Percentiles rank a stretch among this genome's conserved stretches.
Conservation (phyloP, 345 rosid genomes). For the Populus ilicifolia region DNA sequence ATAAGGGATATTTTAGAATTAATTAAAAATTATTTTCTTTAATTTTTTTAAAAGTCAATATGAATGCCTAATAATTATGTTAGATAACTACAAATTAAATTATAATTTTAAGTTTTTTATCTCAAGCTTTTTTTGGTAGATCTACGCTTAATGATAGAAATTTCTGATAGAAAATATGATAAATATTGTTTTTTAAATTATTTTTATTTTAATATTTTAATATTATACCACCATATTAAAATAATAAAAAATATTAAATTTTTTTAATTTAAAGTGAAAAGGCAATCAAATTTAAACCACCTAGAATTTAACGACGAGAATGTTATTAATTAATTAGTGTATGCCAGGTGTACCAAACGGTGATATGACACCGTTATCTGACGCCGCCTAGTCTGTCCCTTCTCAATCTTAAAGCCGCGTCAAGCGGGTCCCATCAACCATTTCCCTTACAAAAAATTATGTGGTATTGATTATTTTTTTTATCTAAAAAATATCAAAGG, state of each 20-base stretch:
- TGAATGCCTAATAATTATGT: too few relatives aligned
- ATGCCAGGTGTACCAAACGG: neutral
- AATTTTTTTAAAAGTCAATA: too few relatives aligned
- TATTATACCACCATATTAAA: too few relatives aligned
- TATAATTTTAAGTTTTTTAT: too few relatives aligned
- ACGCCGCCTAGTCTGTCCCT: constrained; percentile 26
- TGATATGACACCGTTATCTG: constrained; percentile 13
- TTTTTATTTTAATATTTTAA: too few relatives aligned
- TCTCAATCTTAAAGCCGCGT: constrained; percentile 48
- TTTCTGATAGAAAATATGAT: fast-evolving
- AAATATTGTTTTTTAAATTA: too few relatives aligned
- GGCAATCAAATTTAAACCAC: too few relatives aligned
- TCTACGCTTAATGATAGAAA: neutral
- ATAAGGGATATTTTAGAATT: too few relatives aligned
- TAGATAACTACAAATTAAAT: too few relatives aligned
- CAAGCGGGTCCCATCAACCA: constrained; percentile 36
- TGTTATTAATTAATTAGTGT: neutral
- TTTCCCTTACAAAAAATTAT: neutral
- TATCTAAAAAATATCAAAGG: neutral
- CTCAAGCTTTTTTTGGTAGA: fast-evolving
- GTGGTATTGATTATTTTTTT: neutral
- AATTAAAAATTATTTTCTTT: too few relatives aligned
- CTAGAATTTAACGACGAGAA: neutral
- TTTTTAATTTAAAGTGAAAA: too few relatives aligned
- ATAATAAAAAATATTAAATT: too few relatives aligned